A percentile compares a stretch with the other conserved stretches of the same genome.
Evolutionary conservation across 805 yeast genomes (phyloP).

Genomic region (Metschnikowia borealis): DNA sequence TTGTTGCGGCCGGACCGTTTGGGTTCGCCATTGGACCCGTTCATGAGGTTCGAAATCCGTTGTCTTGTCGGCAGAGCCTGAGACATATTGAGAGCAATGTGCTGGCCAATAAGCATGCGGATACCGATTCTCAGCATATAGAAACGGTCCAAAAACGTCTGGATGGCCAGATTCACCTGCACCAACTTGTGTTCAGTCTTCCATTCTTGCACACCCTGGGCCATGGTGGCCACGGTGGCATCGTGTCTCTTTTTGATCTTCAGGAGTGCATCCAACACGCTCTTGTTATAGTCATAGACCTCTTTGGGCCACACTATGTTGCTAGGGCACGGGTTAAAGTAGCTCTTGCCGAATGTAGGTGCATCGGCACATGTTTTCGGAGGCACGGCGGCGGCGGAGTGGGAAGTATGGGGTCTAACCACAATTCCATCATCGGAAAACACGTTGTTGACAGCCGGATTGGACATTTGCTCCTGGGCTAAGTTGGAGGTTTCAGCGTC

Average conservation of each 20-base stretch:
- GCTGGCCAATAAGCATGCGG: slow-evolving; percentile 93
- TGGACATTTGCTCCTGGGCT: slow-evolving; percentile 26
- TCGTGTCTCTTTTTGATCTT: slow-evolving; percentile 82
- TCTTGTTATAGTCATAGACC: slow-evolving; percentile 64
- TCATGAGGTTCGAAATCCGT: slow-evolving; percentile 32
- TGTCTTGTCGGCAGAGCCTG: slow-evolving; percentile 45
- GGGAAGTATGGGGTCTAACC: slow-evolving; percentile 22
- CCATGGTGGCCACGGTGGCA: slow-evolving; percentile 88
- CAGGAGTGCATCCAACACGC: slow-evolving; percentile 60
- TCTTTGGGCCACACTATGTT: slow-evolving; percentile 68
- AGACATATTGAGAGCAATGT: slow-evolving; percentile 73
- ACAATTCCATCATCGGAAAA: slow-evolving; percentile 53
- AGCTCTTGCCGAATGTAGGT: slow-evolving; percentile 41
- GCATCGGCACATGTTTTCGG: slow-evolving; percentile 17
- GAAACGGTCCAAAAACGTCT: slow-evolving; percentile 77
- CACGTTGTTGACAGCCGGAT: slow-evolving; percentile 38
- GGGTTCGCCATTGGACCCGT: slow-evolving; percentile 23
- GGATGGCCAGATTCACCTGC: slow-evolving; percentile 66
- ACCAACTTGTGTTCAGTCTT: slow-evolving; percentile 49
- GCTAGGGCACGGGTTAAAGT: slow-evolving; percentile 52
- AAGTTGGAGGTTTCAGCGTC: slow-evolving; percentile 21
- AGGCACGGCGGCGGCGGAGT: slow-evolving; percentile 6
- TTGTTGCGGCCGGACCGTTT: slow-evolving; percentile 35
- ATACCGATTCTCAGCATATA: slow-evolving; percentile 91
- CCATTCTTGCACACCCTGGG: slow-evolving; percentile 92